Evolutionary conservation across 495 filamentous ascomycete species (phyloP).

Genomic region (Schizothecium vesticola): DNA sequence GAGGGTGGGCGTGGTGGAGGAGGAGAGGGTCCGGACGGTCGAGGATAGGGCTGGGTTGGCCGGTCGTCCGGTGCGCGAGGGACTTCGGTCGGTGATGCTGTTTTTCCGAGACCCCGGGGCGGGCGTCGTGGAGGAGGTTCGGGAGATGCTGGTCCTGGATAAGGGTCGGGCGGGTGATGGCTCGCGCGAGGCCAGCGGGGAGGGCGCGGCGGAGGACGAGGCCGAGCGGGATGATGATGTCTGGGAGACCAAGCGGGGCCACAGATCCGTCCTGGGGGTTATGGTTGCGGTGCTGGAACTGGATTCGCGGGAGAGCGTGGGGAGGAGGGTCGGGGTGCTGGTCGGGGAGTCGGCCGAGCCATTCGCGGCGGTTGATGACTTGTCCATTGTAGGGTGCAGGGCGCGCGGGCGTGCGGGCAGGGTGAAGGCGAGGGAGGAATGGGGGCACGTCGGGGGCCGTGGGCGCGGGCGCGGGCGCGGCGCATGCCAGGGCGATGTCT

Average conservation of each 20-base stretch:
- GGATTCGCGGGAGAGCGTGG: conserved; percentile 30
- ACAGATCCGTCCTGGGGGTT: conserved; percentile 38
- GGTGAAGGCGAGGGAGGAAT: conserved; percentile 14
- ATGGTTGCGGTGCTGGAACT: conserved; percentile 38
- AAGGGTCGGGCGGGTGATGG: conserved; percentile 42
- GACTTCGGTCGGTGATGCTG: conserved; percentile 62
- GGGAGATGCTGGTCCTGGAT: conserved; percentile 24
- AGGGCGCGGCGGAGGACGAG: conserved; percentile 43
- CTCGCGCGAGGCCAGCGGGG: conserved; percentile 46
- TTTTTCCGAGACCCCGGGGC: conserved; percentile 57
- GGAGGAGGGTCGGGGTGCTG: conserved; percentile 12
- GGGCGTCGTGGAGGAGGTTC: conserved; percentile 24
- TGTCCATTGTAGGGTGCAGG: conserved; percentile 32
- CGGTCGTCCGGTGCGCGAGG: conserved; percentile 50
- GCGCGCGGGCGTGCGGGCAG: conserved; percentile 5
- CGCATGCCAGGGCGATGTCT: conserved; percentile 29
- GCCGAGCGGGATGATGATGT: conserved; percentile 36
- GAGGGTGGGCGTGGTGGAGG: conserved; percentile 55
- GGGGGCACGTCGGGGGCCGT: conserved; percentile 13
- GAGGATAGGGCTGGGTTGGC: conserved; percentile 54
- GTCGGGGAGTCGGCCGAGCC: conserved; percentile 15
- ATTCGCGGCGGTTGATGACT: conserved; percentile 23
- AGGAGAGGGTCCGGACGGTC: conserved; percentile 56
- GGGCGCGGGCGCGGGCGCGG: not conserved
- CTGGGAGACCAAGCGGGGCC: conserved; percentile 23